Base-by-base conservation (phyloP, 192 early-diverging fungal genomes). In the Podila epigama region DNA sequence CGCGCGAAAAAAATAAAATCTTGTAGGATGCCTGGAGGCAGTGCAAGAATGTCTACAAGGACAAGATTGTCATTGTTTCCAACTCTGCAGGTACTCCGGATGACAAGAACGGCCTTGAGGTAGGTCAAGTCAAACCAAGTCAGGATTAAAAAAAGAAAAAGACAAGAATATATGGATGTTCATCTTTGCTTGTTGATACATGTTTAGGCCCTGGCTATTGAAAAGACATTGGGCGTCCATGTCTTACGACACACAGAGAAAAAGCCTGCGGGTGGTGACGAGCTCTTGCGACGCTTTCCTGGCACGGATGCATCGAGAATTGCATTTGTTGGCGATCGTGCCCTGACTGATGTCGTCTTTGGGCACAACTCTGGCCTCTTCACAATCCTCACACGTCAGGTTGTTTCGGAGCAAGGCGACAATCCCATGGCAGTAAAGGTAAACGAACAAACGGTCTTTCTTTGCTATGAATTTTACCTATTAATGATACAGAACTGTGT, bases 41-140 rank as follows among this genome's bases (percentile, higher is more conserved):
- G 15, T 94, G 93, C 79, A 82, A 81, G 40, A 58, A 82, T 2
- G 63, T 70, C 2, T 97, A 95, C 75, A 64, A 62, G 22, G 69
- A 87, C 4, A 84, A 84, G n/a, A 63, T 97, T 15, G 77, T 90
- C 0, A 90, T 98, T 52, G 92, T 96, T 15, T 97, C 95, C 56
- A 98, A 98, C 79, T 96, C 95, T 3, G 94, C 93, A 27, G 97
- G 95, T 20, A 95, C 93, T 0, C 54, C 63, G 0, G 95, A 97
- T 65, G 95, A 96, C 77, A 57, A 58, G 13, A 84, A 82, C 8
- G 36, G 58, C 50, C 36, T 37, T 33, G 78, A 89, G 58, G 89
- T 89, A 57, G 6, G 44, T 8, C 15, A 44, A 6, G n/a, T 1
- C 5, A 56, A 15, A 31, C 6, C 10, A 56, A 56, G 18, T 5